Evolutionary conservation across 331 rosid species (phyloP), one percentile per base, ranked within the genome.

Genomic region (Malus hybrid): DNA sequence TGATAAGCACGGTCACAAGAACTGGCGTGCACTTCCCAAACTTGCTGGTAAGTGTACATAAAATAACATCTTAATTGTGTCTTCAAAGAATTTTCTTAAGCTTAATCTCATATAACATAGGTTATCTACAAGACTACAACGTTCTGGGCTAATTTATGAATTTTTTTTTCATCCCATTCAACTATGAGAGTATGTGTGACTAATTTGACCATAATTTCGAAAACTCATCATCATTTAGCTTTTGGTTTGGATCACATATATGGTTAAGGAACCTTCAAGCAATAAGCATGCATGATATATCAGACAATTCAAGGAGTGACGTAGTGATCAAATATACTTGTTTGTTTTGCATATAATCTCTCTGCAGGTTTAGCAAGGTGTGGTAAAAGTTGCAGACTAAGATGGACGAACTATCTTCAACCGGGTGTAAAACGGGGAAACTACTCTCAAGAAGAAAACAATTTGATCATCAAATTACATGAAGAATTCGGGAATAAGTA

Each of bases 381-480:
- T 64, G 98, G 96, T 28, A 93, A 93, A 78, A 93, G 98, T 75
- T 93, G 98, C 83, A 87, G 96, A 70, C 81, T 91, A 39, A 86
- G 97, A 66, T 91, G 4, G 44, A 36, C 82, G 82, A 93, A 93
- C 76, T 88, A 93, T 78, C 84, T 93, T 14, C 77, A 85, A 28
- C 97, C 90, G 34, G 88, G 85, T 74, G 81, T 91, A 65, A 91
- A 84, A 80, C 87, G 74, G 55, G 98, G 96, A 15, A 87, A 79
- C 60, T 91, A 76, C 68, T 81, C 90, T 13, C 74, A 65, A 5
- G 77, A 83, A 72, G 97, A 93, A 71, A 85, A 91, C 48, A 78
- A 82, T 56, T 66, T 76, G 20, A 90, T 93, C 84, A 72, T 62
- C 63, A 82, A 85, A 54, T 76, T 88, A 67, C 96, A 87, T 56